These are phyloP conservation scores for Fusarium bactridioides DNA, from an alignment of 2,329 filamentous ascomycete genomes.

Conservation along the genomic window DNA sequence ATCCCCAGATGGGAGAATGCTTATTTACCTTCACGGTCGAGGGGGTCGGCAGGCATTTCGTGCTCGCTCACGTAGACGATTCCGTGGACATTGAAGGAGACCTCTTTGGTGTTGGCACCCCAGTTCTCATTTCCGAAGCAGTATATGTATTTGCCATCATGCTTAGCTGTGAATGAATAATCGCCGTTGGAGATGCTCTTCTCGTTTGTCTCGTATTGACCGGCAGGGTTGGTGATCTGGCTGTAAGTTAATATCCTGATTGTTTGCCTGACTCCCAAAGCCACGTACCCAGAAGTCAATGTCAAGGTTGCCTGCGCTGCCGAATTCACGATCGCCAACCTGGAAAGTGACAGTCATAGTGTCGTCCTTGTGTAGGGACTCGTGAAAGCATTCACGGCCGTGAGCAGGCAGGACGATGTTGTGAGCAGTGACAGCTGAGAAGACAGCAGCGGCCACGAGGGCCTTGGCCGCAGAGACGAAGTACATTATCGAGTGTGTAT, in stretches of 20 bases:
- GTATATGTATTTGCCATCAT: slow-evolving; percentile 92
- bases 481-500: slow-evolving; percentile 37
- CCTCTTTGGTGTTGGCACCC: slow-evolving; percentile 95
- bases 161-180: slow-evolving; percentile 84
- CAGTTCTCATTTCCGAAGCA: slow-evolving; percentile 99
- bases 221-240: slow-evolving; percentile 80
- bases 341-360: slow-evolving; percentile 99
- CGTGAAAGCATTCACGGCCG: slow-evolving; percentile 97
- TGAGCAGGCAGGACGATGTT: slow-evolving; percentile 96
- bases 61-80: slow-evolving; percentile 95
- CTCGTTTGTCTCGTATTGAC: slow-evolving; percentile 80
- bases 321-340: slow-evolving; percentile 96
- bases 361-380: slow-evolving; percentile 90
- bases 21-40: slow-evolving; percentile 83
- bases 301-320: slow-evolving; percentile 90
- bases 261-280: not conserved
- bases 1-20: not conserved
- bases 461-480: slow-evolving; percentile 52
- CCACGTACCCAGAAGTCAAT: slow-evolving; percentile 94
- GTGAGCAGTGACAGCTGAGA: slow-evolving; percentile 76
- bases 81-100: slow-evolving; percentile 98
- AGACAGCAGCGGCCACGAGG: slow-evolving; percentile 52
- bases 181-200: slow-evolving; percentile 87
- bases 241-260: slow-evolving; percentile 25
- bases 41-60: slow-evolving; percentile 83